phyloP scores from a whole-genome alignment of 78 protist genomes.

The Diacronema lutheri region DNA sequence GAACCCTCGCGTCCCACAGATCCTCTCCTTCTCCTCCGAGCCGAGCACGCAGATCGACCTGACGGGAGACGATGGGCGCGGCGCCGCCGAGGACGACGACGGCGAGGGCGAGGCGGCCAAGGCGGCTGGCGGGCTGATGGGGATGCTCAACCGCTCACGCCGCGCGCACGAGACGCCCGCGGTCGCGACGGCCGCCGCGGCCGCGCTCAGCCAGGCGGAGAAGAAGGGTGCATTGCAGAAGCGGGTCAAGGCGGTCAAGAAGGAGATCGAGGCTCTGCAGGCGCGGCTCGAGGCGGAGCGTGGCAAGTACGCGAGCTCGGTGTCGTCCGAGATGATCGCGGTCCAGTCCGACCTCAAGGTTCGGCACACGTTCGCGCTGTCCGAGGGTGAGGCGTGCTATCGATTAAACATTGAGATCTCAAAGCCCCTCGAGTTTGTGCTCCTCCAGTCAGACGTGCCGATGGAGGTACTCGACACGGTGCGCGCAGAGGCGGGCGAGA shows the following conservation, averaged over 20 bases:
- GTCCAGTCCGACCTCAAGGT: neutral
- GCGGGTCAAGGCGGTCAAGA: neutral
- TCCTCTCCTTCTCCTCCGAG: constrained; percentile 21
- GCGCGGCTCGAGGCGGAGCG: neutral
- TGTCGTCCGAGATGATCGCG: neutral
- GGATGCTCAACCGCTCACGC: no score
- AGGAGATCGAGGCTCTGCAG: neutral
- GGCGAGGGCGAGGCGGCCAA: neutral
- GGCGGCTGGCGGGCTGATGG: no score
- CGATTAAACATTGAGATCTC: neutral
- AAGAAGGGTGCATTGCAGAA: neutral
- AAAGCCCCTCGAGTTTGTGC: constrained; percentile 17
- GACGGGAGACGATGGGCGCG: neutral
- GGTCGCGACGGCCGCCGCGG: neutral
- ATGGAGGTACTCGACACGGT: constrained; percentile 24
- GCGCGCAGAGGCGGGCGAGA: no score
- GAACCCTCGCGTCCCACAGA: no score
- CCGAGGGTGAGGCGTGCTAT: constrained; percentile 9
- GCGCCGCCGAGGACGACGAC: neutral
- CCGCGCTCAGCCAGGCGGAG: no score
- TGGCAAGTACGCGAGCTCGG: neutral
- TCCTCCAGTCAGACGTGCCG: constrained; percentile 12
- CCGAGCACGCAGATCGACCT: neutral
- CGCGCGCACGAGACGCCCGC: neutral
- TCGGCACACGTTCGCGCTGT: constrained; percentile 12